phyloP scores from a whole-genome alignment of 108 stramenopile genomes.

The Cyclotella kingstonii region DNA sequence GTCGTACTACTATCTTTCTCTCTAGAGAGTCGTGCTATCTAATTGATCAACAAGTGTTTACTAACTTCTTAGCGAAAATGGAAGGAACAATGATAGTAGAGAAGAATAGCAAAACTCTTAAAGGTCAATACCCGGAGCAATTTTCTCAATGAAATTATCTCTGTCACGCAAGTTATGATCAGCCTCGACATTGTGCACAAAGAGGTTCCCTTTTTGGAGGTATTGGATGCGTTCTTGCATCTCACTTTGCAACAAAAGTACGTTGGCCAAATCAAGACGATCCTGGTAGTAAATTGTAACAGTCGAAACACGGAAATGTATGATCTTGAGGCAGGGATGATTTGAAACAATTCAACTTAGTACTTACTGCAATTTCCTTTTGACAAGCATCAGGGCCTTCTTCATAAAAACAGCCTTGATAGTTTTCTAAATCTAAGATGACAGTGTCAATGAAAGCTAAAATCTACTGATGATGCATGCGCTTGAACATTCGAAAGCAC shows the following conservation, averaged over 20 bases:
- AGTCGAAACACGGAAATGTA: background rate
- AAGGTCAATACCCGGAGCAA: conserved; percentile 19
- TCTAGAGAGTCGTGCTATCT: too few species aligned
- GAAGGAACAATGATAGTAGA: too few species aligned
- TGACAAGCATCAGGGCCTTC: conserved; percentile 19
- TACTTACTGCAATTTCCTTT: conserved; percentile 29
- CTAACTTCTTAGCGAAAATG: too few species aligned
- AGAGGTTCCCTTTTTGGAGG: conserved; percentile 24
- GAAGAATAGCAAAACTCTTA: background rate
- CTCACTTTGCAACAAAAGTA: conserved; percentile 30
- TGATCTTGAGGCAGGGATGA: background rate
- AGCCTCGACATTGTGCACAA: conserved; percentile 28
- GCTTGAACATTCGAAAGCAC: background rate
- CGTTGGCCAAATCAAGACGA: conserved; percentile 21
- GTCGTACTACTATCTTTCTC: too few species aligned
- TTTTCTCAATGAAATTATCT: conserved; percentile 26
- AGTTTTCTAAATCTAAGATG: conserved; percentile 30
- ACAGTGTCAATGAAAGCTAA: background rate
- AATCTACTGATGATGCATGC: background rate
- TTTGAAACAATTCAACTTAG: background rate
- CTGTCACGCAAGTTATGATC: conserved; percentile 32
- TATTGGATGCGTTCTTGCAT: conserved; percentile 24
- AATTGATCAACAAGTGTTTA: too few species aligned
- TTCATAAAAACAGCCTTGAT: conserved; percentile 36
- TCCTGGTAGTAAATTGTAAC: conserved; percentile 1